Percentiles rank a stretch among this genome's conserved stretches.
Conservation (phyloP, 108 stramenopile genomes). For the Chaetoceros tenuissimus region DNA sequence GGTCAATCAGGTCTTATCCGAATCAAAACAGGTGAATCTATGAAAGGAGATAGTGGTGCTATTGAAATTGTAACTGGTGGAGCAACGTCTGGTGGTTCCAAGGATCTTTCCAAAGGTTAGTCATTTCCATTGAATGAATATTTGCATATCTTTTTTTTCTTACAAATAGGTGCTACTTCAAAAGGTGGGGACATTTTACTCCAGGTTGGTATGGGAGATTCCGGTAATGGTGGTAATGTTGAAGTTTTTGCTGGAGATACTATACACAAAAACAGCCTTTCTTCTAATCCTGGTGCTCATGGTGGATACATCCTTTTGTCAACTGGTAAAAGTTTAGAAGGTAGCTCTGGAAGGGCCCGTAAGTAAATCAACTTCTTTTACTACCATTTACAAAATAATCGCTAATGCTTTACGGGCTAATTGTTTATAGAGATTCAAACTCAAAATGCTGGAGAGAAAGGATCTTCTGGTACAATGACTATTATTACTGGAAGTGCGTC, state of each 20-base stretch:
- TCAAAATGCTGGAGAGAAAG: background rate
- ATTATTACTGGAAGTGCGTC: constrained; percentile 14
- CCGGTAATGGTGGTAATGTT: background rate
- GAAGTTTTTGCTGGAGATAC: background rate
- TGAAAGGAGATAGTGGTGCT: background rate
- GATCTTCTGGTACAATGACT: constrained; percentile 1
- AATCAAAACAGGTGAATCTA: background rate
- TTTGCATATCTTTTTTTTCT: too few species aligned
- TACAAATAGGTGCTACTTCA: too few species aligned
- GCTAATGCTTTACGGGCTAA: too few species aligned
- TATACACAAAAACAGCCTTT: background rate
- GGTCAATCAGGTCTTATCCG: background rate
- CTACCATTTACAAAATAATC: too few species aligned
- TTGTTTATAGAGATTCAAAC: background rate
- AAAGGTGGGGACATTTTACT: background rate
- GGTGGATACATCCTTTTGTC: background rate
- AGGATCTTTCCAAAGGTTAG: background rate
- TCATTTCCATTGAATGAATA: too few species aligned
- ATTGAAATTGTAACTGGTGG: background rate
- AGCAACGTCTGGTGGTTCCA: background rate
- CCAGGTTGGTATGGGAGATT: background rate
- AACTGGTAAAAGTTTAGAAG: background rate
- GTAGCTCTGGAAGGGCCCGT: background rate
- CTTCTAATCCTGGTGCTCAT: background rate
- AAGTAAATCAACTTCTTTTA: too few species aligned